Percentiles rank a stretch among this genome's conserved stretches.
phyloP scores from a whole-genome alignment of 306 rosid genomes.

The Sesbania bispinosa region DNA sequence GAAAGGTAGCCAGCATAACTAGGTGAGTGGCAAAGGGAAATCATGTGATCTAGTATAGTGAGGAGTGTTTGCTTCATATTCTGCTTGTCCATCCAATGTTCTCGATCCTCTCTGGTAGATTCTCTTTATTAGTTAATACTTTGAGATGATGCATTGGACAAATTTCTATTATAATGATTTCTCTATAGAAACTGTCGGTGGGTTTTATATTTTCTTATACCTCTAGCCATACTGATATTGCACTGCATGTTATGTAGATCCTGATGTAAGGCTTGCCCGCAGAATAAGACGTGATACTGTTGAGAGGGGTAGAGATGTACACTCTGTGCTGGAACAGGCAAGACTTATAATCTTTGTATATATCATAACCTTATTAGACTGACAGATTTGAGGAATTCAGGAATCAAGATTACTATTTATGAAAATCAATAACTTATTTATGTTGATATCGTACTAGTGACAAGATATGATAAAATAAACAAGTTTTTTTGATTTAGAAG shows the following conservation, averaged over 20 bases:
- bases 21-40: neutral
- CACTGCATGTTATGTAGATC: slow-evolving; percentile 48
- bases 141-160: slow-evolving; percentile 11
- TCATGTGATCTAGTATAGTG: neutral
- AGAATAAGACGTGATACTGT: slow-evolving; percentile 88
- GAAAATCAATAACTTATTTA: neutral
- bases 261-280: slow-evolving; percentile 97
- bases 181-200: neutral
- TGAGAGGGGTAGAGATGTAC: slow-evolving; percentile 85
- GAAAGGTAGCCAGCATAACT: neutral
- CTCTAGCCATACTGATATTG: slow-evolving; percentile 21
- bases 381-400: neutral
- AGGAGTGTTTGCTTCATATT: neutral
- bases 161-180: neutral
- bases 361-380: neutral
- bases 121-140: neutral
- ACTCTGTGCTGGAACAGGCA: slow-evolving; percentile 91
- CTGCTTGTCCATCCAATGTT: neutral
- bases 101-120: neutral
- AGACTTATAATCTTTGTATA: slow-evolving; percentile 7
- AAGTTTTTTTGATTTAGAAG: neutral
- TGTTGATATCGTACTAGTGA: slow-evolving; percentile 17
- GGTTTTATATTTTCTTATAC: slow-evolving; percentile 8
- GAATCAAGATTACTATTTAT: neutral
- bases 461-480: neutral